Evolutionary conservation across 1,139 yeast species (phyloP).

Genomic region (Nadsonia starkeyi-henricii): DNA sequence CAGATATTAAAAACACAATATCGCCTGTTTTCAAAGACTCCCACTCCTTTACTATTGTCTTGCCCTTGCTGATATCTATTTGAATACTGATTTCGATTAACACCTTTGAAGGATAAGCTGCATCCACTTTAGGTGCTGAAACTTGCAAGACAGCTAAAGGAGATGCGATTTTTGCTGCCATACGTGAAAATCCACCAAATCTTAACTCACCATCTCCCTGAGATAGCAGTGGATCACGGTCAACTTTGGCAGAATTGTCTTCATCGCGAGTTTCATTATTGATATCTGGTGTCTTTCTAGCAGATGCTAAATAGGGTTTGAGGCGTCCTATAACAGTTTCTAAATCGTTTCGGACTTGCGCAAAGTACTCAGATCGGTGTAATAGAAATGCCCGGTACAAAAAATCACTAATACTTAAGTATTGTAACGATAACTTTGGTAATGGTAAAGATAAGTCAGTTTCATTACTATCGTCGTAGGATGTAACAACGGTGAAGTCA

Average conservation of each 20-base stretch:
- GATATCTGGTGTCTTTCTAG: conserved; percentile 1
- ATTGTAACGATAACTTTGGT: conserved; percentile 19
- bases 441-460: conserved; percentile 11
- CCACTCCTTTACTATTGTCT: conserved; percentile 20
- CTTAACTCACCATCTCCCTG: neutral
- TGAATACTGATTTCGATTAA: conserved; percentile 18
- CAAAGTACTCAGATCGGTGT: conserved; percentile 14
- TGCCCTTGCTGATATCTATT: conserved; percentile 10
- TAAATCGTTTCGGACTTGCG: conserved; percentile 18
- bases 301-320: conserved; percentile 11
- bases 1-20: conserved; percentile 16
- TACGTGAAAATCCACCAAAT: conserved; percentile 21
- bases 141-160: conserved; percentile 16
- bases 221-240: neutral
- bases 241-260: neutral
- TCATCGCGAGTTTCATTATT: conserved; percentile 4
- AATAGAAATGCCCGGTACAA: conserved; percentile 18
- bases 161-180: conserved; percentile 16
- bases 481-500: neutral
- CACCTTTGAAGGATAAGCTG: conserved; percentile 13
- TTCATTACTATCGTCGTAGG: neutral
- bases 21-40: conserved; percentile 20
- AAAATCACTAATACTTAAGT: conserved; percentile 26
- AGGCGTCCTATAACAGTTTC: conserved; percentile 15
- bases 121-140: conserved; percentile 16